Base-by-base conservation (phyloP, 495 filamentous ascomycete species). In the Stereocaulon alpinum region DNA sequence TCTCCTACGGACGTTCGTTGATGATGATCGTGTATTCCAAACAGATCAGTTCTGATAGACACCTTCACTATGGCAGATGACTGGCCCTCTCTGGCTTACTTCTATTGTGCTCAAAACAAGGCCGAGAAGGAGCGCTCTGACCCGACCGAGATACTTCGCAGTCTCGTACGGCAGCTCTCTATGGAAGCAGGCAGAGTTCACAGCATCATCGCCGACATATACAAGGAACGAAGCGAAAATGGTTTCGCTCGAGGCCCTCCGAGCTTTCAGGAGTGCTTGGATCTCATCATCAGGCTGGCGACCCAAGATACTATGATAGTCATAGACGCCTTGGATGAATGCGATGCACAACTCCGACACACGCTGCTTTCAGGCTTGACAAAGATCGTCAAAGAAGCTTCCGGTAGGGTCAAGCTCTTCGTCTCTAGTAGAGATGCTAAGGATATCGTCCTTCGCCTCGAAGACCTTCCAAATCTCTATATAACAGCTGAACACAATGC, bases 241-340 rank as follows among this genome's bases (percentile, higher is more conserved):
- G 15, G 30, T 29, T 65, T 27, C 63, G 50, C 42, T 40, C 18
- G 4, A 32, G 66, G 11, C n/a, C 27, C n/a, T 54, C 56, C 70
- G 22, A 56, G 44, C 42, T 49, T 66, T 0, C 49, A 64, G 1
- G 55, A 65, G 17, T 70, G 68, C 55, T 62, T 64, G 49, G 61
- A 66, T 6, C 62, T 69, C 12, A 67, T 72, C 24, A 44, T 63
- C 0, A 44, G 42, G 3, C 60, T 64, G 11, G 17, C 65, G 6
- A 55, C 64, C 18, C 40, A 59, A 32, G 43, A 44, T 12, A 64
- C 71, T 1, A 75, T 66, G 0, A 70, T 78, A 9, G 61, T 79
- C 3, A 71, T 78, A 12, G 76, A 79, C 64, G 77, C 74, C 18
- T 54, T 79, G 9, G 75, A 79, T 58, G 76, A 81, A 58, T 74